Conservation (phyloP, 495 filamentous ascomycete species). For the Aspergillus biplanus region DNA sequence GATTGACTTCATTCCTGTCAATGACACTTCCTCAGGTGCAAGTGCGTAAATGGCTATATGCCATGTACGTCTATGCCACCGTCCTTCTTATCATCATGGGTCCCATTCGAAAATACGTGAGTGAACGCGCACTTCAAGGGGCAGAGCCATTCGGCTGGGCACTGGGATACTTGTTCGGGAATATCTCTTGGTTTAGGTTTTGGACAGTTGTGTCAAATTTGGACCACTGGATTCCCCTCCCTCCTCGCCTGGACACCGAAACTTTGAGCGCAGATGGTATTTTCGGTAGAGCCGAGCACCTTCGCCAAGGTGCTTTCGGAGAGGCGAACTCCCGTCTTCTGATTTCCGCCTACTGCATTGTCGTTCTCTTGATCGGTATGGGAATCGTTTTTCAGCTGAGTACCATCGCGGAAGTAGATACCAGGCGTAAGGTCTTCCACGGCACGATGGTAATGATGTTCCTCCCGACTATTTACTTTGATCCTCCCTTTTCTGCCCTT, state of each 20-base stretch:
- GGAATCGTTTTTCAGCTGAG: constrained; percentile 73
- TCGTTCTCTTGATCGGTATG: constrained; percentile 71
- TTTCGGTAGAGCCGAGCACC: constrained; percentile 61
- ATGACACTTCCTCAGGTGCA: constrained; percentile 79
- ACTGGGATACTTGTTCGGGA: constrained; percentile 84
- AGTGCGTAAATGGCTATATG: constrained; percentile 80
- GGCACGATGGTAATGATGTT: constrained; percentile 98
- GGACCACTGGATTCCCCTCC: constrained; percentile 76
- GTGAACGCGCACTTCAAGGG: constrained; percentile 64
- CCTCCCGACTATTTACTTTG: constrained; percentile 79
- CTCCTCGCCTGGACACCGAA: constrained; percentile 48
- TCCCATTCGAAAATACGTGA: constrained; percentile 71
- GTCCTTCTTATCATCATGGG: constrained; percentile 67
- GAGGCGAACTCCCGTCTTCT: constrained; percentile 81
- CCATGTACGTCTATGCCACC: constrained; percentile 72
- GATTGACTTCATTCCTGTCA: constrained; percentile 72
- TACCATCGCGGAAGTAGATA: constrained; percentile 81
- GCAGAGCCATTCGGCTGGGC: constrained; percentile 92
- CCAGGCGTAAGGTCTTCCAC: constrained; percentile 97
- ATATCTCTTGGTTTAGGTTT: constrained; percentile 68
- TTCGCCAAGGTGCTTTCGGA: constrained; percentile 63
- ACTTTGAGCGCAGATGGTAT: constrained; percentile 39
- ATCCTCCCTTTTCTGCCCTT: constrained; percentile 80
- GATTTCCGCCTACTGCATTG: constrained; percentile 71
- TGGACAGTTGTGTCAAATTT: constrained; percentile 66